Percentiles rank a stretch among this genome's conserved stretches.
phyloP scores from a whole-genome alignment of 1,139 yeast species.

The Hemisphaericaspora subhashii region DNA sequence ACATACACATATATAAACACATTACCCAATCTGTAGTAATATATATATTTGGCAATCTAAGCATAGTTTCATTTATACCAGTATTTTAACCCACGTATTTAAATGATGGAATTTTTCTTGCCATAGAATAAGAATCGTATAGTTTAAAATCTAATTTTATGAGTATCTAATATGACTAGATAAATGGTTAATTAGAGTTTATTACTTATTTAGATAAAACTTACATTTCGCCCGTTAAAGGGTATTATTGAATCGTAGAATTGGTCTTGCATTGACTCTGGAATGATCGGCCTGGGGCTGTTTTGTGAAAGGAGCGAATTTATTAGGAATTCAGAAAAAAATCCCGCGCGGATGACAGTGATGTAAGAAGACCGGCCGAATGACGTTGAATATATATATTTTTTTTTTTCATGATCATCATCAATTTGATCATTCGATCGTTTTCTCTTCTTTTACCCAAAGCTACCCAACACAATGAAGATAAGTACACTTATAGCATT shows the following conservation, averaged over 20 bases:
- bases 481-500: slow-evolving; percentile 10
- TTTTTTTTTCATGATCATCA: not conserved
- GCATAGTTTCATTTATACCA: slow-evolving; percentile 50
- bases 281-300: not conserved
- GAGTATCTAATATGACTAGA: slow-evolving; percentile 14
- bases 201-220: slow-evolving; percentile 15
- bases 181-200: slow-evolving; percentile 16
- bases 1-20: not conserved
- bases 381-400: no score
- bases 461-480: slow-evolving; percentile 9
- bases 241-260: not conserved
- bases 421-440: not conserved
- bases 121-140: slow-evolving; percentile 30
- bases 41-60: slow-evolving; percentile 35
- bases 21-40: not conserved
- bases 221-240: slow-evolving; percentile 8
- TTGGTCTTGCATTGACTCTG: not conserved
- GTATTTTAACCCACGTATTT: slow-evolving; percentile 29
- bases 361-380: no score
- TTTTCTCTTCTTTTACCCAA: not conserved
- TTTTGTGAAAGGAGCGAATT: no score
- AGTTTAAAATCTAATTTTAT: no score
- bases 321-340: no score
- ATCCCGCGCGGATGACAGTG: no score
- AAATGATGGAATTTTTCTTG: slow-evolving; percentile 50